Percentiles rank a stretch among this genome's conserved stretches.
These are phyloP conservation scores for Kingdonia uniflora DNA, from an alignment of 164 flowering plant genomes.

Conservation along the genomic window DNA sequence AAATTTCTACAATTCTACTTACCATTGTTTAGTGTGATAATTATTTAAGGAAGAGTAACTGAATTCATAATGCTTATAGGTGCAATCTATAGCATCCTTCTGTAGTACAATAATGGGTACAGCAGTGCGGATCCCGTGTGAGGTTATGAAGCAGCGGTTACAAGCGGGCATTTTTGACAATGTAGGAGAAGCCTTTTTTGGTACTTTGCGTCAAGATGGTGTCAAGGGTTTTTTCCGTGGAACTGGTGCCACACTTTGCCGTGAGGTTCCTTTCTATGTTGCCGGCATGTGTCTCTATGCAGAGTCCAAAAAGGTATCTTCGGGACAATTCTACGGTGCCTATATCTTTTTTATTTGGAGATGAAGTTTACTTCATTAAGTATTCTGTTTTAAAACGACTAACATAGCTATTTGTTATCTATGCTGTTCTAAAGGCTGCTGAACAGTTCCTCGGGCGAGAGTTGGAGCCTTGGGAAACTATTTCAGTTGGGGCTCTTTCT, in stretches of 20 bases:
- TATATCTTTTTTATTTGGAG: neutral
- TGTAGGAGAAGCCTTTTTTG: slow-evolving; percentile 89
- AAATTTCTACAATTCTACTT: too few species aligned
- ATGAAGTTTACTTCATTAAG: too few species aligned
- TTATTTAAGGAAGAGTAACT: too few species aligned
- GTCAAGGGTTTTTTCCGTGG: slow-evolving; percentile 93
- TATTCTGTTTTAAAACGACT: too few species aligned
- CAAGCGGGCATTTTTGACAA: slow-evolving; percentile 94
- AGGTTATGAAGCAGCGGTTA: slow-evolving; percentile 87
- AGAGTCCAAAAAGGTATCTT: slow-evolving; percentile 86
- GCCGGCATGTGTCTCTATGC: slow-evolving; percentile 97
- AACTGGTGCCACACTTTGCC: slow-evolving; percentile 91
- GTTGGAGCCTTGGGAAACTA: slow-evolving; percentile 92
- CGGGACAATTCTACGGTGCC: neutral
- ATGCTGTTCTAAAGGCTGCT: slow-evolving; percentile 28
- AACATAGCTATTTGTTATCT: too few species aligned
- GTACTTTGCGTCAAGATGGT: slow-evolving; percentile 91
- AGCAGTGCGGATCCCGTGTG: slow-evolving; percentile 93
- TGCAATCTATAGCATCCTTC: slow-evolving; percentile 88
- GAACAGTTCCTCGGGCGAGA: slow-evolving; percentile 64
- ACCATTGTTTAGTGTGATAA: too few species aligned
- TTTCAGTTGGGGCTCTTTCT: slow-evolving; percentile 81
- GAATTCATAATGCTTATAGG: slow-evolving; percentile 31
- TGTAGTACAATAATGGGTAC: slow-evolving; percentile 95
- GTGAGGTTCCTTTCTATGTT: slow-evolving; percentile 98